These are phyloP conservation scores for Didymellaceae sp. DNA, from an alignment of 2,329 filamentous ascomycete species.

Conservation along the genomic window DNA sequence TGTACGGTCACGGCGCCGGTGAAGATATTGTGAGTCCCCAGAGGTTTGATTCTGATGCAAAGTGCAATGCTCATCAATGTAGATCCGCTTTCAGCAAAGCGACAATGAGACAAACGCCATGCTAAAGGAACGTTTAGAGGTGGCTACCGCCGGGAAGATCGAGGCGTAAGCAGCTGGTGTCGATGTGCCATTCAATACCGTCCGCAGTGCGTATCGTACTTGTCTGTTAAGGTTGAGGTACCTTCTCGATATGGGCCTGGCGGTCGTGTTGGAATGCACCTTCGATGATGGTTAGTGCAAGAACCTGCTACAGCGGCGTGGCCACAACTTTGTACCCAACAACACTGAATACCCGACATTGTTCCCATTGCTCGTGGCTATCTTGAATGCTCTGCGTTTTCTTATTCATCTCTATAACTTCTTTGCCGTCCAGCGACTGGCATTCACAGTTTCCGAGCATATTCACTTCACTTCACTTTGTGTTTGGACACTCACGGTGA, in stretches of 20 bases:
- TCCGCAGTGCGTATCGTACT: too few relatives aligned
- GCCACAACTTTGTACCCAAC: too few relatives aligned
- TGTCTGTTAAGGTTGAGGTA: background rate
- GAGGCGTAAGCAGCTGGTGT: constrained; percentile 5
- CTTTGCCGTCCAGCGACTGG: too few relatives aligned
- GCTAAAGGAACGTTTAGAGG: constrained; percentile 41
- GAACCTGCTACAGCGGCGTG: too few relatives aligned
- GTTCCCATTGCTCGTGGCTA: too few relatives aligned
- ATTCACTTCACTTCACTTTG: background rate
- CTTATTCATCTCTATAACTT: too few relatives aligned
- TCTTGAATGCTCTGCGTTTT: too few relatives aligned
- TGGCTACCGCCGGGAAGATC: constrained; percentile 23
- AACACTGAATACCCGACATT: too few relatives aligned
- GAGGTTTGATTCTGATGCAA: background rate
- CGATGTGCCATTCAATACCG: background rate
- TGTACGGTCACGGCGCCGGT: constrained; percentile 71
- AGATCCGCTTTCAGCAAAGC: constrained; percentile 49
- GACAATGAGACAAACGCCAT: constrained; percentile 42
- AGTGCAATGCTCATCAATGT: background rate
- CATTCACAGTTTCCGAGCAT: too few relatives aligned
- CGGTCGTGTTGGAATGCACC: too few relatives aligned
- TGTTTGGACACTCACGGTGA: constrained; percentile 11
- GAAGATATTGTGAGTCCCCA: constrained; percentile 71
- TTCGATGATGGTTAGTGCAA: too few relatives aligned
- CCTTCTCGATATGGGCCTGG: background rate